A percentile compares a stretch with the other conserved stretches of the same genome.
These are phyloP conservation scores for Serpula lacrymans DNA, from an alignment of 768 basidiomycete genomes.

Conservation along the genomic window DNA sequence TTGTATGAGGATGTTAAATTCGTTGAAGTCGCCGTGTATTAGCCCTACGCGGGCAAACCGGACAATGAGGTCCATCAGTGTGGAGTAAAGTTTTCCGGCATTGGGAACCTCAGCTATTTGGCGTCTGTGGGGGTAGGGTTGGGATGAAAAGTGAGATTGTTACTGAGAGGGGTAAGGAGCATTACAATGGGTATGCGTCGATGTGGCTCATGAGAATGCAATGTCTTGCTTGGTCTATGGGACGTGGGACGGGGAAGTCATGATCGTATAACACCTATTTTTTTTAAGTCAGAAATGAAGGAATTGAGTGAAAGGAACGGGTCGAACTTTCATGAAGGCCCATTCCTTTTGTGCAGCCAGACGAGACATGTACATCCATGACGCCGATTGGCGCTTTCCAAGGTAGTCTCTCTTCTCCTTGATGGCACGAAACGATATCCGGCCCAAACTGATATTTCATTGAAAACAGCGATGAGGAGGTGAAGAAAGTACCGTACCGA, in stretches of 20 bases:
- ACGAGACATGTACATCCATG: conserved; percentile 99
- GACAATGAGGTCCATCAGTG: conserved; percentile 93
- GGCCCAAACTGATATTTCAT: conserved; percentile 65
- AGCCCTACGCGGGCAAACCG: conserved; percentile 90
- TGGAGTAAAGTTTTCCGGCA: conserved; percentile 87
- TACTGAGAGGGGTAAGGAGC: conserved; percentile 9
- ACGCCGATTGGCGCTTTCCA: conserved; percentile 91
- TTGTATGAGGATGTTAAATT: conserved; percentile 95
- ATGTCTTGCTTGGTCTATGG: conserved; percentile 93
- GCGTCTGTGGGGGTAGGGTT: conserved; percentile 48
- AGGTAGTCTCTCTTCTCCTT: conserved; percentile 96
- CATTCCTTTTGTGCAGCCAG: conserved; percentile 96
- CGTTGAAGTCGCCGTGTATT: conserved; percentile 99
- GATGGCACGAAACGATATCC: conserved; percentile 96
- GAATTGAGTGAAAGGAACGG: not conserved
- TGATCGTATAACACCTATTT: conserved; percentile 84
- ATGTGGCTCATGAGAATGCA: conserved; percentile 96
- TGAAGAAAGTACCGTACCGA: conserved; percentile 45
- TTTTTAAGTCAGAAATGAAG: not conserved
- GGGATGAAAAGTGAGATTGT: not conserved
- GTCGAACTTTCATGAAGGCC: conserved; percentile 93
- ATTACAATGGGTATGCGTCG: conserved; percentile 91
- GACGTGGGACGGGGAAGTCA: conserved; percentile 88
- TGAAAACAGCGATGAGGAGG: conserved; percentile 6
- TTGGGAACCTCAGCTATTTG: conserved; percentile 82